Base-by-base conservation (phyloP, 2,329 filamentous ascomycete genomes). In the Malbranchea zuffiana region DNA sequence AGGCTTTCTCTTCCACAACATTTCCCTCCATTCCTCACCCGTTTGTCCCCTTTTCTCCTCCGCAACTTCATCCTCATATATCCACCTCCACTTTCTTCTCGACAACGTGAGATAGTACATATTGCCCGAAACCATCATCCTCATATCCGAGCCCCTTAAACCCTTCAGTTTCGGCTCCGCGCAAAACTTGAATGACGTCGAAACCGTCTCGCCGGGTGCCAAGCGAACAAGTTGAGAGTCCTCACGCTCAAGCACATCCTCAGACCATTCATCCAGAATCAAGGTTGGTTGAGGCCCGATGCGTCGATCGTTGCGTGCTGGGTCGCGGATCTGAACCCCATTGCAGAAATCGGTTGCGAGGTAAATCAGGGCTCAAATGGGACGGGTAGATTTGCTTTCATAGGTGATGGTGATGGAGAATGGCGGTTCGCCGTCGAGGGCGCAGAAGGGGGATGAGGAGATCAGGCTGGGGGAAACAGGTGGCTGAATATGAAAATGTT, bases 221-320 rank as follows among this genome's bases (percentile, higher is more conserved):
- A 28, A 28, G 26, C 26, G 26, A 28, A 28, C 26, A 28, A 28
- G 26, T 28, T n/a, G 26, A 11, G 26, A 28, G 26, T 28, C 26
- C 26, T 28, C 26, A 15, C 26, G 26, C 26, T 28, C 26, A n/a
- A 28, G 26, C 5, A 12, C 26, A 28, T 28, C 26, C 26, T 28
- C n/a, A 28, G n/a, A 28, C 26, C 26, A 28, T 15, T 28, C 26
- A n/a, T 28, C 26, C 16, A 12, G 26, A n/a, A 28, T 28, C 26
- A 28, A 12, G 11, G 26, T 28, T 5, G 26, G 26, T 28, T 28
- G n/a, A n/a, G 26, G 26, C 26, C 26, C 26, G 26, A 28, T 28
- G 26, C 26, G 26, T 28, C 26, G 26, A 28, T 28, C 16, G 26
- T 28, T 28, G 26, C 26, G 26, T 28, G 26, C 16, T 15, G 26